Evolutionary conservation across 345 rosid genomes (phyloP).

Genomic region (Arabidopsis arenosa): DNA sequence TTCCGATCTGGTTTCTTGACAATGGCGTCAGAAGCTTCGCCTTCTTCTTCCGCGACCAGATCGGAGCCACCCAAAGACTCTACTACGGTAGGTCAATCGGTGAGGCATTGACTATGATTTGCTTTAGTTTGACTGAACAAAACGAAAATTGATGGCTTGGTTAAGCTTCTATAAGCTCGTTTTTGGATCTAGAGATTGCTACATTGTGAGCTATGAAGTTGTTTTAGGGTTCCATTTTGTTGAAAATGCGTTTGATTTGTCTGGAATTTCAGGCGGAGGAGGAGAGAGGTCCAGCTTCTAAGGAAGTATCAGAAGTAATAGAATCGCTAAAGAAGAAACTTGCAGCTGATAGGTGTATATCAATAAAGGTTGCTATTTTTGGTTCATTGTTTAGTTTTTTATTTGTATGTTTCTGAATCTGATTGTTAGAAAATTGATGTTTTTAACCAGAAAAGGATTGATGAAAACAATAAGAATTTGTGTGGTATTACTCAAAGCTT

Average conservation of each 20-base stretch:
- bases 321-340: conserved; percentile 72
- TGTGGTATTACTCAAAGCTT: conserved; percentile 59
- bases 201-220: conserved; percentile 31
- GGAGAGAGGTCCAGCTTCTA: conserved; percentile 42
- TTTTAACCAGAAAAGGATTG: conserved; percentile 68
- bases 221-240: background rate
- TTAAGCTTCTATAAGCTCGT: background rate
- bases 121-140: conserved; percentile 22
- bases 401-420: conserved; percentile 24
- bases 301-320: conserved; percentile 63
- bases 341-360: conserved; percentile 63
- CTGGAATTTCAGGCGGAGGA: background rate
- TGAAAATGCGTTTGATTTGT: too few relatives aligned
- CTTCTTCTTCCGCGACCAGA: conserved; percentile 64
- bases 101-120: conserved; percentile 10
- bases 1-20: conserved; percentile 45
- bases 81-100: conserved; percentile 47
- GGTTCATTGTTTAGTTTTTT: background rate
- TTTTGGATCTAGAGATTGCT: conserved; percentile 32
- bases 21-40: conserved; percentile 71
- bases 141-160: background rate
- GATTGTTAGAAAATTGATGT: conserved; percentile 11
- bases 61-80: conserved; percentile 58
- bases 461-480: conserved; percentile 73
- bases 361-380: conserved; percentile 56